Evolutionary conservation across 139 green algal species (phyloP).

Genomic region (Choricystis sp.): DNA sequence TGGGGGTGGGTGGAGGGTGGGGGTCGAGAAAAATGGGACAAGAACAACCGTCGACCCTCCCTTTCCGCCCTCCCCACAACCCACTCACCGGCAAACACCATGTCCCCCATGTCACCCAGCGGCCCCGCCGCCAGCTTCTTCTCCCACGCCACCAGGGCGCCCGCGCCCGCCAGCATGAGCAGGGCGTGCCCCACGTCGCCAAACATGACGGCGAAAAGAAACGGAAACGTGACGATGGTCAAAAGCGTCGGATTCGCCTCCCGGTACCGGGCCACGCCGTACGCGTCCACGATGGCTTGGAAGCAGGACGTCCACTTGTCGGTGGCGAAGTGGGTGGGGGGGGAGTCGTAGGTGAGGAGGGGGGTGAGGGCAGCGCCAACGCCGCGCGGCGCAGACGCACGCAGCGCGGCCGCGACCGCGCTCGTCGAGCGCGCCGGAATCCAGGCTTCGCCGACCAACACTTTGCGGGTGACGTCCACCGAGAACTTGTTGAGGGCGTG

Average conservation of each 20-base stretch:
- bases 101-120: slow-evolving; percentile 80
- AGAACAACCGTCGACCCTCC: no score
- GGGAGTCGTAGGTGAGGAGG: slow-evolving; percentile 60
- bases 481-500: slow-evolving; percentile 94
- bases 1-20: no score
- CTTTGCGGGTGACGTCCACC: slow-evolving; percentile 82
- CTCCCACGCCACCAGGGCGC: slow-evolving; percentile 69
- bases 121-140: slow-evolving; percentile 43
- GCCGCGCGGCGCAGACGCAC: slow-evolving; percentile 26
- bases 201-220: slow-evolving; percentile 99
- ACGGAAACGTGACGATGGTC: slow-evolving; percentile 97
- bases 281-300: slow-evolving; percentile 92
- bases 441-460: slow-evolving; percentile 90
- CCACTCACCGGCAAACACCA: slow-evolving; percentile 61
- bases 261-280: slow-evolving; percentile 84
- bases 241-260: slow-evolving; percentile 91
- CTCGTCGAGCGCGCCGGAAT: slow-evolving; percentile 38
- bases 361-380: slow-evolving; percentile 79
- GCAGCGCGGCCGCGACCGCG: slow-evolving; percentile 36
- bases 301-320: slow-evolving; percentile 80
- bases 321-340: slow-evolving; percentile 87
- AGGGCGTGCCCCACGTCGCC: slow-evolving; percentile 89
- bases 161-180: slow-evolving; percentile 64
- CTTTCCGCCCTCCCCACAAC: no score
- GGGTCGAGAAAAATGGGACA: no score